These are phyloP conservation scores for Aspergillus sp. DNA, from an alignment of 2,329 filamentous ascomycete species.

Conservation along the genomic window DNA sequence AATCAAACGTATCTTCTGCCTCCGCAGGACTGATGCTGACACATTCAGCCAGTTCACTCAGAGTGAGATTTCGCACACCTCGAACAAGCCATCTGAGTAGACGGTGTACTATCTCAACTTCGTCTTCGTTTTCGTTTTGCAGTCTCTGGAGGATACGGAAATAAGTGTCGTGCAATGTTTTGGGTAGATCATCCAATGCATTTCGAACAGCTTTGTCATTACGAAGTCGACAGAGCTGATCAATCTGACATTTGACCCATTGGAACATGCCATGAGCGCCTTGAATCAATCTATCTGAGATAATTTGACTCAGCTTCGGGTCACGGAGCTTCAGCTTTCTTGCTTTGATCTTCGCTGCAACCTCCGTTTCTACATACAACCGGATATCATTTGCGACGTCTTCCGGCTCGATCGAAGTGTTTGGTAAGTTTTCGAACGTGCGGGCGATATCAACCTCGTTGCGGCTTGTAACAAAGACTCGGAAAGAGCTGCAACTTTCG, in stretches of 20 bases:
- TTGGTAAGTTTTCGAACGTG: not conserved
- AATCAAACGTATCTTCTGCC: not conserved
- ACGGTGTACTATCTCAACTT: not conserved
- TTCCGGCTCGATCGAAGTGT: not conserved
- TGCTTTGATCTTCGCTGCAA: not conserved
- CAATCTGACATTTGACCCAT: constrained; percentile 4
- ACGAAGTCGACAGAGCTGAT: not conserved
- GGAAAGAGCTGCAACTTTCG: not conserved
- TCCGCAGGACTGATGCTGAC: not conserved
- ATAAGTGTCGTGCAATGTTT: constrained; percentile 1
- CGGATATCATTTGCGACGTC: not conserved
- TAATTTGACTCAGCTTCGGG: not conserved
- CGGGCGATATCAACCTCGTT: not conserved
- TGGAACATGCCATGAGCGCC: constrained; percentile 4
- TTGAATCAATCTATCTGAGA: not conserved
- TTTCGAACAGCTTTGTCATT: constrained; percentile 1
- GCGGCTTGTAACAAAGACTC: not conserved
- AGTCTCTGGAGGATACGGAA: not conserved
- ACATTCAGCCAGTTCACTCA: not conserved
- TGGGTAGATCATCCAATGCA: constrained; percentile 1
- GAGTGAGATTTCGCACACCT: not conserved
- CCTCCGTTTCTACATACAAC: not conserved
- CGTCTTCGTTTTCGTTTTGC: not conserved
- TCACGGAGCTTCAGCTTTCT: not conserved
- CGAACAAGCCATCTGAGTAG: not conserved